Percentiles rank a stretch among this genome's conserved stretches.
These are phyloP conservation scores for Mycena vitilis DNA, from an alignment of 768 basidiomycete species.

Conservation along the genomic window DNA sequence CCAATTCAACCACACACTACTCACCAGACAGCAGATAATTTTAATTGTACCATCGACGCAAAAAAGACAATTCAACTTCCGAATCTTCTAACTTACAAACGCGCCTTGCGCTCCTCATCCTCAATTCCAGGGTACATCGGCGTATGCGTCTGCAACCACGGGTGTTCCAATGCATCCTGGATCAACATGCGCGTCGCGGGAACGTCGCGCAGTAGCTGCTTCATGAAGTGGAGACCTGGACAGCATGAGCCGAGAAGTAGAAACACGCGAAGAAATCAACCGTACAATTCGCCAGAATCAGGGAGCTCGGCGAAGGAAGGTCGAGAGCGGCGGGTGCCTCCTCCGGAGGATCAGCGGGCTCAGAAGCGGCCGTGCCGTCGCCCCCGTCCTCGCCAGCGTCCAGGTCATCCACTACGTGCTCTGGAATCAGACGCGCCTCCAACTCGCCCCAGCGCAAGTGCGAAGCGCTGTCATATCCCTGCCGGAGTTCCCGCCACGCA, in stretches of 20 bases:
- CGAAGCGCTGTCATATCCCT: background rate
- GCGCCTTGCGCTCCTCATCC: background rate
- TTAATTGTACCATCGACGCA: too few species aligned
- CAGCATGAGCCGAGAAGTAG: background rate
- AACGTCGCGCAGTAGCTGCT: background rate
- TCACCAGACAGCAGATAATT: too few species aligned
- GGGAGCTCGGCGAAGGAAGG: background rate
- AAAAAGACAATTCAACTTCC: too few species aligned
- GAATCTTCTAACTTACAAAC: background rate
- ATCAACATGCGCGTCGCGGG: background rate
- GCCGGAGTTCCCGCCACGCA: background rate
- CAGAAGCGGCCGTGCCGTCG: background rate
- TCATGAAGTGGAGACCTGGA: background rate
- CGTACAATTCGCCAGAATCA: background rate
- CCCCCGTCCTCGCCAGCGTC: too few species aligned
- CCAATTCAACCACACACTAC: too few species aligned
- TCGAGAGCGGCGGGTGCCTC: background rate
- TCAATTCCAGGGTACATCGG: background rate
- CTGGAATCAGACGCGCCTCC: background rate
- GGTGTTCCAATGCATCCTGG: constrained; percentile 1
- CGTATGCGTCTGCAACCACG: constrained; percentile 1
- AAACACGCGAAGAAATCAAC: too few species aligned
- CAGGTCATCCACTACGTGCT: too few species aligned
- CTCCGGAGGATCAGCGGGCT: background rate
- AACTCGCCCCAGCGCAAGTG: background rate